Evolutionary conservation across 495 filamentous ascomycete species (phyloP), one percentile per base, ranked within the genome.

Genomic region (Penicillium cinerascens): DNA sequence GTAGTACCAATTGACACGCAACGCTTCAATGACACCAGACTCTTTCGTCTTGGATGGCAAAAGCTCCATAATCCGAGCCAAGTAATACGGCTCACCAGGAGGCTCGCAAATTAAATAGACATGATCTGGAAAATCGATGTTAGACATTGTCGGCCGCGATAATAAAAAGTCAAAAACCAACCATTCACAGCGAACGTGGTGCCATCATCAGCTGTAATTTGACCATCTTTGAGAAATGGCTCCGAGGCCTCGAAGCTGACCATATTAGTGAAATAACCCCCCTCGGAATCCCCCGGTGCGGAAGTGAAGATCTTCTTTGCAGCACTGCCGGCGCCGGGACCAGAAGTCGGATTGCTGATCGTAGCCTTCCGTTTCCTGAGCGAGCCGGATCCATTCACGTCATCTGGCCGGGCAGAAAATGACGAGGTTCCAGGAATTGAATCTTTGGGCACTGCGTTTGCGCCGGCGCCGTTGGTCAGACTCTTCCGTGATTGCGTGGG

Each of bases 1-100:
- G 67, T 97, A 97, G 71, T 91, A 97, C 93, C 93, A 99, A 72
- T 99, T 99, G 59, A 97, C 86, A 52, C 91, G 84, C 61, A 99
- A 67, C 20, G 89, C 81, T 66, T 97, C 92, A 50, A 99, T 85
- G 15, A 89, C 83, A 46, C 84, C 80, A 21, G 75, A 74, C 21
- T 75, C 70, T 66, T 92, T 80, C 51, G 91, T 89, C 52, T 88
- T 84, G 52, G 79, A 77, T 52, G 95, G 89, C 47, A 96, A 74
- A 63, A 97, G 97, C 69, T 97, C 95, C 92, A 99, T 97, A 65
- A 99, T 91, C 50, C 93, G 87, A 42, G 87, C 91, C 52, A 99
- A 74, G 67, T 99, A 99, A 71, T 99, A 99, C 21, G 93, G 95
- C 67, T 99, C 93, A 35, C 93, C 93, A 2, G 93, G 93, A 15